Evolutionary conservation across 352 stramenopile genomes (phyloP).

Genomic region (Lagenidium sp.): DNA sequence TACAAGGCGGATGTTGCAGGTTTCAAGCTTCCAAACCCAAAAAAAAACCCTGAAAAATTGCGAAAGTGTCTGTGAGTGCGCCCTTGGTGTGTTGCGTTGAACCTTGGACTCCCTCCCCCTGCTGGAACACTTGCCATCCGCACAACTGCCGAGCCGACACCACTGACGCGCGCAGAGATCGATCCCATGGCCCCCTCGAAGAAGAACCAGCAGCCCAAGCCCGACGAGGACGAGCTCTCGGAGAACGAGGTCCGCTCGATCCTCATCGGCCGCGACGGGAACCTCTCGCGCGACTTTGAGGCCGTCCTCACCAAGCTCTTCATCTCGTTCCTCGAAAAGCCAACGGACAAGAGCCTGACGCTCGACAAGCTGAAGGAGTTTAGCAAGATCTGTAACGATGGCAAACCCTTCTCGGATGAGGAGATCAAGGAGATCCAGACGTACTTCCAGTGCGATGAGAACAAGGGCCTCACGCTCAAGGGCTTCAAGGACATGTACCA

Average conservation of each 20-base stretch:
- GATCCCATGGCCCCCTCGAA: slow-evolving; percentile 59
- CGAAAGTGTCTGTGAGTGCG: too few relatives aligned
- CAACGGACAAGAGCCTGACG: slow-evolving; percentile 73
- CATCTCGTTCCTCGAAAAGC: slow-evolving; percentile 74
- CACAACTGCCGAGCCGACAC: too few relatives aligned
- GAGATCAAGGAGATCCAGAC: slow-evolving; percentile 90
- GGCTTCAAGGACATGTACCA: slow-evolving; percentile 90
- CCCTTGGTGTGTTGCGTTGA: too few relatives aligned
- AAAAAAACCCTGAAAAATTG: too few relatives aligned
- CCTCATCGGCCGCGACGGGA: slow-evolving; percentile 75
- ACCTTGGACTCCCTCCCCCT: too few relatives aligned
- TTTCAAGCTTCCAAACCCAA: too few relatives aligned
- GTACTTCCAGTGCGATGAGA: slow-evolving; percentile 89
- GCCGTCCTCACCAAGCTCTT: slow-evolving; percentile 80
- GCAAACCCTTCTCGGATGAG: slow-evolving; percentile 79
- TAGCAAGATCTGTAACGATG: slow-evolving; percentile 85
- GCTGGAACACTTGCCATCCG: too few relatives aligned
- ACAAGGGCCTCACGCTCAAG: slow-evolving; percentile 84
- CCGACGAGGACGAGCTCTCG: slow-evolving; percentile 44
- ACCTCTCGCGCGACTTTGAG: slow-evolving; percentile 78
- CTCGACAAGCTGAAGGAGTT: slow-evolving; percentile 84
- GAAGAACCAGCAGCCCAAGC: slow-evolving; percentile 38
- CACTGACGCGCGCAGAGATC: too few relatives aligned
- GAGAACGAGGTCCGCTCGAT: slow-evolving; percentile 80
- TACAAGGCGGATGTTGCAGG: too few relatives aligned